Conservation (phyloP, 2,329 filamentous ascomycete species). For the Fusarium nanum region DNA sequence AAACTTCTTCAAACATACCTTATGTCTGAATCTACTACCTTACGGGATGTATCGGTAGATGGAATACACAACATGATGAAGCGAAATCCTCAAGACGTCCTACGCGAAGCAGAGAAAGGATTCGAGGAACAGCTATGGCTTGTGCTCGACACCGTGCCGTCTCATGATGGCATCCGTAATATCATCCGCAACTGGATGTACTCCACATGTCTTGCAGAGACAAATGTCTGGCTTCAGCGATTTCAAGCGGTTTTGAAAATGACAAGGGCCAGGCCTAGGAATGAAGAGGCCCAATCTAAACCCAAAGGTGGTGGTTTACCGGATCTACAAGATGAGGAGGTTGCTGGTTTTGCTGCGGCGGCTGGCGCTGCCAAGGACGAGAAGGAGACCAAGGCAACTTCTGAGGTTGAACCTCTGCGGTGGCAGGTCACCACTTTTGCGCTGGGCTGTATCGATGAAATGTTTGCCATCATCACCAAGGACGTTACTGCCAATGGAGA, state of each 20-base stretch:
- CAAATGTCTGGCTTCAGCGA: constrained; percentile 85
- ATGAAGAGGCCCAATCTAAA: constrained; percentile 59
- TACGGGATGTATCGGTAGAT: constrained; percentile 85
- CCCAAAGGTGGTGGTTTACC: constrained; percentile 65
- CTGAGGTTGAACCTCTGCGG: constrained; percentile 86
- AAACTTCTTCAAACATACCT: constrained; percentile 82
- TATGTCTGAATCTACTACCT: constrained; percentile 72
- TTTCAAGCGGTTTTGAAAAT: constrained; percentile 92
- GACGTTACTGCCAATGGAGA: constrained; percentile 82
- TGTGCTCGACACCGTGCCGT: constrained; percentile 80
- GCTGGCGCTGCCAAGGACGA: constrained; percentile 70
- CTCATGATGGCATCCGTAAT: constrained; percentile 83
- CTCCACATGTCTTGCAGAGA: constrained; percentile 85
- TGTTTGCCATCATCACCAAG: constrained; percentile 82
- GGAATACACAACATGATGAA: constrained; percentile 97
- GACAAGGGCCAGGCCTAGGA: constrained; percentile 76
- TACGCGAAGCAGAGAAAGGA: constrained; percentile 77
- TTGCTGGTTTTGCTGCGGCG: constrained; percentile 91
- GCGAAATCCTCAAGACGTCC: constrained; percentile 84
- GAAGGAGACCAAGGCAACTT: constrained; percentile 59
- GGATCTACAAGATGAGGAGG: constrained; percentile 96
- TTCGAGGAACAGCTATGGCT: constrained; percentile 95
- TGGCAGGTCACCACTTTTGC: constrained; percentile 98
- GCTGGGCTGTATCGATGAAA: constrained; percentile 86
- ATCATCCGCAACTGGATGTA: constrained; percentile 94